Evolutionary conservation across 257 asterid genomes (phyloP), one percentile per base, ranked within the genome.

Genomic region (Solanum dulcamara): DNA sequence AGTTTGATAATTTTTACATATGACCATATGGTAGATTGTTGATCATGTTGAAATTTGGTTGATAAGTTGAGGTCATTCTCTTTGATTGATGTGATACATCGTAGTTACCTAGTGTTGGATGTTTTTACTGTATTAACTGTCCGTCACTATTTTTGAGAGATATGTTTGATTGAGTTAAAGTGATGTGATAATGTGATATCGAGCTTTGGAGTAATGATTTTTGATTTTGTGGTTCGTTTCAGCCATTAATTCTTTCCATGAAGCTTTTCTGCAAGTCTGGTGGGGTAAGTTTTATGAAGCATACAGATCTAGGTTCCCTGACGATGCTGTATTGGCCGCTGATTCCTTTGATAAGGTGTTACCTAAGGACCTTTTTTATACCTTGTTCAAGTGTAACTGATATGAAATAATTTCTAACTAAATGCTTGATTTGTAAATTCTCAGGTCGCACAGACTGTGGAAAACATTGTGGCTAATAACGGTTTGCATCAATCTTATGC

Each of bases 181-280:
- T 70, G 37, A 26, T 35, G 22, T 32, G 75, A 30, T 15, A 14
- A 66, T 72, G 22, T 40, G 80, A 71, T 72, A 40, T 7, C 2
- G 6, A 38, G 10, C 33, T 38, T 72, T 38, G 55, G 30, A 40
- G 7, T 35, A 82, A 55, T n/a, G 15, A 2, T 46, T 60, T 50
- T 42, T 12, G 17, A 40, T 32, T 44, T 28, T 57, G 11, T 24
- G 22, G 4, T 57, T 44, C 50, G 13, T 66, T 30, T 75, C 87
- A 89, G 90, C 71, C 12, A 20, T 87, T 14, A 32, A 80, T 71
- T 20, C 84, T 75, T 38, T 24, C 13, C 13, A 32, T 67, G 88
- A 88, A 40, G 89, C 89, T 13, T 88, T 89, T 81, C 26, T 89
- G 24, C 42, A 48, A 4, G 92, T 85, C 24, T 89, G 88, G 90